phyloP scores from a whole-genome alignment of 148 eudicot species.

The Polygonum maritimum region DNA sequence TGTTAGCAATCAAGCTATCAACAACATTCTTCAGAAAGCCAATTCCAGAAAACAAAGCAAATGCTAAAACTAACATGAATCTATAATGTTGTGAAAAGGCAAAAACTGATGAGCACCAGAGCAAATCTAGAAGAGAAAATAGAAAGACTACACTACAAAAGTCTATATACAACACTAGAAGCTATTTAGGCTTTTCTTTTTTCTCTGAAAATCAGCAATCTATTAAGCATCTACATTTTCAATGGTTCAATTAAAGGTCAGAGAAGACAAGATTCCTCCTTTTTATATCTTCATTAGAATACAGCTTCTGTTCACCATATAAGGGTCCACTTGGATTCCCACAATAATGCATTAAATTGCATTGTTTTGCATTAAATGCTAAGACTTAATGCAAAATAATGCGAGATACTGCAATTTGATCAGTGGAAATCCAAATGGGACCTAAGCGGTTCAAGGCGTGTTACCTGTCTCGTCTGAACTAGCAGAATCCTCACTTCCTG shows the following conservation, averaged over 20 bases:
- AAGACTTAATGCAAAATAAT: no score
- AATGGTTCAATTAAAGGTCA: neutral
- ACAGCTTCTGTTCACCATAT: neutral
- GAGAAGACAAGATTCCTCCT: neutral
- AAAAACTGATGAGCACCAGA: neutral
- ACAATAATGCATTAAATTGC: no score
- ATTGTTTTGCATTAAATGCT: no score
- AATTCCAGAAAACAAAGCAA: neutral
- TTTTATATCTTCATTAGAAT: neutral
- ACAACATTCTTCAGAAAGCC: neutral
- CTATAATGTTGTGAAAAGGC: neutral
- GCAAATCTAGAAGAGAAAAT: neutral
- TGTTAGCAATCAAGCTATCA: neutral
- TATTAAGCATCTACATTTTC: neutral
- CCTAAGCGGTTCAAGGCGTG: neutral
- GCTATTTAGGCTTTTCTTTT: neutral
- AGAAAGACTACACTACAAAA: neutral
- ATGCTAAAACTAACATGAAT: neutral
- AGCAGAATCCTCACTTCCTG: slow-evolving; percentile 49
- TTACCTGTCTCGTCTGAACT: slow-evolving; percentile 48
- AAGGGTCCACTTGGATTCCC: no score
- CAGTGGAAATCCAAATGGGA: no score
- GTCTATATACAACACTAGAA: slow-evolving; percentile 1
- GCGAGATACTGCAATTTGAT: no score
- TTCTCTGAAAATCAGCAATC: neutral